Base-by-base conservation (phyloP, 192 early-diverging fungal species). In the Backusella tarrabulga region DNA sequence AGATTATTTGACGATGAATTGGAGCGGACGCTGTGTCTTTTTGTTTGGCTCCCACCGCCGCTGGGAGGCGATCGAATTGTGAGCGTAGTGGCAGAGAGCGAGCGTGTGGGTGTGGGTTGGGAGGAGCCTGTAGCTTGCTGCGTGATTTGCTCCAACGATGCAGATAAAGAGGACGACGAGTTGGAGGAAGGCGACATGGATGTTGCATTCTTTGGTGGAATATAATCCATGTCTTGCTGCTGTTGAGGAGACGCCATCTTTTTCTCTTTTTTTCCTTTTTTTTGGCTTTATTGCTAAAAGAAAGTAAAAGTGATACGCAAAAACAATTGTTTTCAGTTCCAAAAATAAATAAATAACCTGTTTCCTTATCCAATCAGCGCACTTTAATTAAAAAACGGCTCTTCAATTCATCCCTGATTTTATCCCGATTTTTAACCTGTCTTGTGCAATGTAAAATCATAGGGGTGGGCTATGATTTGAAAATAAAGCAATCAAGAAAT, bases 11-110 rank as follows among this genome's bases (percentile, higher is more conserved):
- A 68, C 7, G 73, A 46, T 32, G 73, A 72, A 29, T 52, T 44
- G 1, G 80, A 82, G 3, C 80, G 76, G 17, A 78, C 56, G 32
- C 73, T 82, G 32, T 82, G 80, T 41, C 80, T 29, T n/a, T 75
- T 82, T 35, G 77, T 82, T 42, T 82, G 80, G 35, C 80, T 82
- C 0, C 80, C 71, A 26, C 80, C 80, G 5, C 80, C 80, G 60
- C 73, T 60, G 6, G 80, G 80, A 40, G 80, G 80, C 17, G 73
- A 71, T 3, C 68, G 68, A 8, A 82, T 78, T 0, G 77, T 71
- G 23, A 73, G 52, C 0, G 73, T 75, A 44, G 36, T 66, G 26
- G 40, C 44, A 23, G 76, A 71, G 38, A 21, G 26, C 2, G 76
- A 77, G 32, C 68, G 40, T 42, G 70, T 63, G 34, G 26, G 70